These are phyloP conservation scores for Bauhinia variegata DNA, from an alignment of 306 rosid species.

Conservation along the genomic window DNA sequence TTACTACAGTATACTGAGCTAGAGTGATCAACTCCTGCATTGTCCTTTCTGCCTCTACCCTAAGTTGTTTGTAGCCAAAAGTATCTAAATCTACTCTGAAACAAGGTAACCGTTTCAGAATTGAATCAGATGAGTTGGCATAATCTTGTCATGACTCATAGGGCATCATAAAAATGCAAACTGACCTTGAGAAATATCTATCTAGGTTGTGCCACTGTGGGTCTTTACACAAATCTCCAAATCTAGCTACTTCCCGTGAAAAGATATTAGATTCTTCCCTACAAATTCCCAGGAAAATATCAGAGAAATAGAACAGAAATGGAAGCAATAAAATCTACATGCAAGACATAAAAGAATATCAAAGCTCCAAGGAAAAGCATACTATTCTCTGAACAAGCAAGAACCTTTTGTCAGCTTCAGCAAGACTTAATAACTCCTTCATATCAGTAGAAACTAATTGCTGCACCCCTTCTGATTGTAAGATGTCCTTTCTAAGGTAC, in stretches of 20 bases:
- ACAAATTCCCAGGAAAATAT: constrained; percentile 20
- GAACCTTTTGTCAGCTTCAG: constrained; percentile 93
- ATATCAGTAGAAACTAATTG: constrained; percentile 69
- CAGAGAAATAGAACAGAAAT: constrained; percentile 24
- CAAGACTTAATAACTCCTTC: constrained; percentile 70
- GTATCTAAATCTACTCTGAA: constrained; percentile 73
- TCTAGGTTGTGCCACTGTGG: constrained; percentile 88
- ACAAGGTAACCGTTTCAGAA: constrained; percentile 29
- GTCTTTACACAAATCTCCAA: constrained; percentile 88
- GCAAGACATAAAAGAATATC: constrained; percentile 8
- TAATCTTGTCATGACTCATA: constrained; percentile 23
- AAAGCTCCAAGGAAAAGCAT: constrained; percentile 30
- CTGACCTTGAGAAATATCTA: constrained; percentile 72
- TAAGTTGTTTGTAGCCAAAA: constrained; percentile 46
- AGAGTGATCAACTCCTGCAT: constrained; percentile 70
- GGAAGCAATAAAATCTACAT: background rate
- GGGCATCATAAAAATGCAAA: constrained; percentile 21
- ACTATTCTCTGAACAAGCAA: constrained; percentile 32
- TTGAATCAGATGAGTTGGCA: constrained; percentile 29
- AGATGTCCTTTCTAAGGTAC: constrained; percentile 65
- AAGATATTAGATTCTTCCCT: constrained; percentile 82
- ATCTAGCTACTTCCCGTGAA: constrained; percentile 77
- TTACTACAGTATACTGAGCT: constrained; percentile 78
- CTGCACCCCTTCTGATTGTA: constrained; percentile 69
- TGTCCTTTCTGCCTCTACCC: constrained; percentile 64